phyloP scores from a whole-genome alignment of 2,329 filamentous ascomycete species.

The Metarhizium guizhouense region DNA sequence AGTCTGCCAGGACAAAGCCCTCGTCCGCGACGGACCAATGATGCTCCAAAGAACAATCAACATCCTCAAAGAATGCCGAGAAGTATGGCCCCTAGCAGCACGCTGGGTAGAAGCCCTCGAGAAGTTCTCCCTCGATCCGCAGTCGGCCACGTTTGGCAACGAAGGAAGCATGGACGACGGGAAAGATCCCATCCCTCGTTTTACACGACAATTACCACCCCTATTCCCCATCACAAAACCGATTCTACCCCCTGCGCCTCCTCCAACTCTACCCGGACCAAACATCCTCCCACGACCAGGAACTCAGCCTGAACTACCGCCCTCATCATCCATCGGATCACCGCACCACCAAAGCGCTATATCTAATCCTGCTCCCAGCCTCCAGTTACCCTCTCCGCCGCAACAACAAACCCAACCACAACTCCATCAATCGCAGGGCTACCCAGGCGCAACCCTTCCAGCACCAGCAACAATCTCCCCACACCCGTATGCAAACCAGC shows the following conservation, averaged over 20 bases:
- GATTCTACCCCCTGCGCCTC: constrained; percentile 3
- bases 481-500: constrained; percentile 13
- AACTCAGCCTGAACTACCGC: constrained; percentile 13
- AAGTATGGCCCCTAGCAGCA: constrained; percentile 43
- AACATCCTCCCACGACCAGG: constrained; percentile 12
- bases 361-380: neutral
- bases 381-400: constrained; percentile 4
- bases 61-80: constrained; percentile 38
- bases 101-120: constrained; percentile 43
- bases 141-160: constrained; percentile 26
- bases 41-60: constrained; percentile 37
- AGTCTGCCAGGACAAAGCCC: constrained; percentile 33
- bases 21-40: constrained; percentile 30
- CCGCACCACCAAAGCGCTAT: constrained; percentile 5
- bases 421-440: neutral
- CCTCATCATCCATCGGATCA: constrained; percentile 8
- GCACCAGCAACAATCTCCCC: constrained; percentile 14
- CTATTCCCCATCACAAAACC: constrained; percentile 2
- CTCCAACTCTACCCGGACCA: constrained; percentile 8
- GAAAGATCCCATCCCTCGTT: constrained; percentile 22
- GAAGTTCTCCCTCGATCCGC: constrained; percentile 35
- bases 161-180: constrained; percentile 44
- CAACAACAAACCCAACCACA: constrained; percentile 7
- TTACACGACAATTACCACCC: constrained; percentile 11
- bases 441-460: constrained; percentile 9